Evolutionary conservation across 371 early-diverging fungal species (phyloP).

Genomic region (Amoeboaphelidium protococcarum): DNA sequence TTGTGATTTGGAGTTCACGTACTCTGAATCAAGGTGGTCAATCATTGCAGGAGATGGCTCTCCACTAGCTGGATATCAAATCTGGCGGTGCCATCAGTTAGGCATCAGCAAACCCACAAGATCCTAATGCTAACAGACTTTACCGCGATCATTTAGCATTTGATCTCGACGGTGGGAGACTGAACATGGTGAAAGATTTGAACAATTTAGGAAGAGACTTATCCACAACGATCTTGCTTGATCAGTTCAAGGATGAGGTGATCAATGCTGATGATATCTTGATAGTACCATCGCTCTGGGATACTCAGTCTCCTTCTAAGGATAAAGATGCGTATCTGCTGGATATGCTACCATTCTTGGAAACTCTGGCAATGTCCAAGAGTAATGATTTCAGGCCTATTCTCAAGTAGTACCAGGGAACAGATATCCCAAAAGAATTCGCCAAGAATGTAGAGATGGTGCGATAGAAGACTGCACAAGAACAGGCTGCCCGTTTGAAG

Average conservation of each 20-base stretch:
- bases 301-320: too few species aligned
- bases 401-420: constrained; percentile 31
- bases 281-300: too few species aligned
- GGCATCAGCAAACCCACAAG: constrained; percentile 57
- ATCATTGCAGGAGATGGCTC: constrained; percentile 76
- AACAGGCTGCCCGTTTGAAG: not conserved
- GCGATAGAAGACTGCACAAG: not conserved
- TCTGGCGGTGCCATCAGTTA: constrained; percentile 56
- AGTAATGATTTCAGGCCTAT: constrained; percentile 45
- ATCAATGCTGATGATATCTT: too few species aligned
- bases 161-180: too few species aligned
- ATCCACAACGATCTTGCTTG: constrained; percentile 70
- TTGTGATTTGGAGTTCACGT: constrained; percentile 80
- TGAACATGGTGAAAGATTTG: too few species aligned
- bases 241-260: too few species aligned
- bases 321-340: constrained; percentile 47
- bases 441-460: not conserved
- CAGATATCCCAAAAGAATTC: constrained; percentile 36
- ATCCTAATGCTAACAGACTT: constrained; percentile 46
- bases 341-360: constrained; percentile 67
- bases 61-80: constrained; percentile 66
- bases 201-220: constrained; percentile 73
- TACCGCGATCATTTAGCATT: too few species aligned
- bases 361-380: constrained; percentile 35
- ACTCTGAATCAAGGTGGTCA: constrained; percentile 72